These are phyloP conservation scores for Gossypium herbaceum DNA, from an alignment of 345 rosid genomes.

Conservation along the genomic window DNA sequence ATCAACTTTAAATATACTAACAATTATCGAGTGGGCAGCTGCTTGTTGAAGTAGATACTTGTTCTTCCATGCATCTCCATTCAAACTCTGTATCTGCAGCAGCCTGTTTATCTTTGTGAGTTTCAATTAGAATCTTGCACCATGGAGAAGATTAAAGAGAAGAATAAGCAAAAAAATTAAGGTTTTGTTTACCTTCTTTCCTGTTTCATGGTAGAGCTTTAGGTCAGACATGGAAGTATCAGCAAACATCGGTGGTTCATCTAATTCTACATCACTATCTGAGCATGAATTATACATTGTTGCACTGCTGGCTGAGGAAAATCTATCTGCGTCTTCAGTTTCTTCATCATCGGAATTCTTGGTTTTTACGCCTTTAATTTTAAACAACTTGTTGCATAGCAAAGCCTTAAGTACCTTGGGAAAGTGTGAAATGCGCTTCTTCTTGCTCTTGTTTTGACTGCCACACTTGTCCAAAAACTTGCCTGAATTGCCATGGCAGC, in stretches of 20 bases:
- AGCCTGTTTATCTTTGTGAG: slow-evolving; percentile 33
- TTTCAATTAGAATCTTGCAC: not conserved
- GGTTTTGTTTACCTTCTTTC: slow-evolving; percentile 30
- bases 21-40: slow-evolving; percentile 14
- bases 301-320: slow-evolving; percentile 31
- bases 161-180: not conserved
- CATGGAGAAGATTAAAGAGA: not conserved
- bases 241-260: slow-evolving; percentile 20
- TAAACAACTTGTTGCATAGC: slow-evolving; percentile 20
- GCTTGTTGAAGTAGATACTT: slow-evolving; percentile 16
- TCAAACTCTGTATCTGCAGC: slow-evolving; percentile 24
- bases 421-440: slow-evolving; percentile 19
- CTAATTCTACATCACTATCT: slow-evolving; percentile 28
- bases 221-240: slow-evolving; percentile 8
- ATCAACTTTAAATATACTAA: slow-evolving; percentile 6
- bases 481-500: slow-evolving; percentile 20
- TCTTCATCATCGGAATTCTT: slow-evolving; percentile 16
- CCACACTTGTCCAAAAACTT: slow-evolving; percentile 17
- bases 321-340: slow-evolving; percentile 25
- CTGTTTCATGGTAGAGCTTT: slow-evolving; percentile 10
- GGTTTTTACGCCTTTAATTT: slow-evolving; percentile 18
- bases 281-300: slow-evolving; percentile 35
- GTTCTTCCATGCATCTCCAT: slow-evolving; percentile 17
- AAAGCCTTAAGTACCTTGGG: slow-evolving; percentile 30
- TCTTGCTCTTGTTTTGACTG: slow-evolving; percentile 19